These are phyloP conservation scores for Tritrichomonas musculus DNA, from an alignment of 208 protist genomes.

Conservation along the genomic window DNA sequence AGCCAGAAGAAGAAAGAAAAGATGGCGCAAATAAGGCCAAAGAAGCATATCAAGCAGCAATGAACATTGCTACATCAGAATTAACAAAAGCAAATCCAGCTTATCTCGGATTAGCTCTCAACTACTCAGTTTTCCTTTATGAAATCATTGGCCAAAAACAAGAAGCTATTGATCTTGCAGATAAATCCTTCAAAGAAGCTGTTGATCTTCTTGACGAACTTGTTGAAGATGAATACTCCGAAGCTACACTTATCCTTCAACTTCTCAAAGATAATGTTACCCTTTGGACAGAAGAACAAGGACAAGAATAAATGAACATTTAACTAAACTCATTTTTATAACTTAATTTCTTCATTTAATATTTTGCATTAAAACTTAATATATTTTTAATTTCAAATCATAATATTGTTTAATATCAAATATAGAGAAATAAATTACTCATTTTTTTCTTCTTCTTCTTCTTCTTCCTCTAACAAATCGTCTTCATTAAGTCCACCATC, in stretches of 20 bases:
- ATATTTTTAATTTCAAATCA: too few relatives aligned
- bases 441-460: constrained; percentile 23
- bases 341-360: too few relatives aligned
- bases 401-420: too few relatives aligned
- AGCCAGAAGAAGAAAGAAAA: background rate
- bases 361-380: too few relatives aligned
- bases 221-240: constrained; percentile 63
- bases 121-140: constrained; percentile 59
- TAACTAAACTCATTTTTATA: too few relatives aligned
- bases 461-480: background rate
- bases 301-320: background rate
- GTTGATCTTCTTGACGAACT: constrained; percentile 63
- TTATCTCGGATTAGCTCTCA: constrained; percentile 57
- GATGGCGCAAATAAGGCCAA: constrained; percentile 41
- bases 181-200: constrained; percentile 56
- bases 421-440: background rate
- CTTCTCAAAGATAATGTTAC: constrained; percentile 66
- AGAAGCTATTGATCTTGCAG: constrained; percentile 45
- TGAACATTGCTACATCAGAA: background rate
- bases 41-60: constrained; percentile 43
- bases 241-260: constrained; percentile 69
- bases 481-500: too few relatives aligned
- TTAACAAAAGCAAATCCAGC: background rate
- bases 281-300: constrained; percentile 44
- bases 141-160: too few relatives aligned